Evolutionary conservation across 2,329 filamentous ascomycete species (phyloP), one percentile per base, ranked within the genome.

Genomic region (Calonectria multiphialidica): DNA sequence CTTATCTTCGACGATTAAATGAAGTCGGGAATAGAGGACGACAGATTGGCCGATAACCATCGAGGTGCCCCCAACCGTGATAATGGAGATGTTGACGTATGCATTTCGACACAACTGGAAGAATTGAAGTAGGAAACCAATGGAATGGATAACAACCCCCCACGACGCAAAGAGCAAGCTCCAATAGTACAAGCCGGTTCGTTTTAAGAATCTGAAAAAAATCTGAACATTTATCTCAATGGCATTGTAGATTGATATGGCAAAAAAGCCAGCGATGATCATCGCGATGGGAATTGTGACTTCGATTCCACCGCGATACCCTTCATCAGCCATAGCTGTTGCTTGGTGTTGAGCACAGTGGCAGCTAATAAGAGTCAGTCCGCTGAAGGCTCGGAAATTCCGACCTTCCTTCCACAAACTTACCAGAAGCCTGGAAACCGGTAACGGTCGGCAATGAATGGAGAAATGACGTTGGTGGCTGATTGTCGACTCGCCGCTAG

Each of bases 1-100:
- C 23, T 5, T 59, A 13, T 71, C 62, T 1, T 66, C 40, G 18
- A 71, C 33, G 25, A 71, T 16, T 12, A 71, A 44, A 28, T 71
- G 45, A 44, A 71, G 62, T 10, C 68, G 50, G 18, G 68, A 71
- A 33, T 71, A 71, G n/a, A 71, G 53, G 21, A 71, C 68, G 15
- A 71, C 44, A 12, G 68, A 62, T 30, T 66, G 62, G 7, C 68
- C 68, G n/a, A 66, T 66, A 18, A 71, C 68, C 68, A 71, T 71
- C 2, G 68, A 53, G 21, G 35, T 33, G 16, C 68, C 62, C 10
- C 68, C 68, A 23, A 62, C 25, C 2, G 62, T 62, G 18, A 66
- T 71, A 13, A 71, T 55, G 25, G 47, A 9, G 45, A 66, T 62
- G 30, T 66, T 66, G 53, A 30, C 33, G 35, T 66, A 71, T 25